Evolutionary conservation across 495 filamentous ascomycete genomes (phyloP), one percentile per base, ranked within the genome.

Genomic region (Lasiosphaeria miniovina): DNA sequence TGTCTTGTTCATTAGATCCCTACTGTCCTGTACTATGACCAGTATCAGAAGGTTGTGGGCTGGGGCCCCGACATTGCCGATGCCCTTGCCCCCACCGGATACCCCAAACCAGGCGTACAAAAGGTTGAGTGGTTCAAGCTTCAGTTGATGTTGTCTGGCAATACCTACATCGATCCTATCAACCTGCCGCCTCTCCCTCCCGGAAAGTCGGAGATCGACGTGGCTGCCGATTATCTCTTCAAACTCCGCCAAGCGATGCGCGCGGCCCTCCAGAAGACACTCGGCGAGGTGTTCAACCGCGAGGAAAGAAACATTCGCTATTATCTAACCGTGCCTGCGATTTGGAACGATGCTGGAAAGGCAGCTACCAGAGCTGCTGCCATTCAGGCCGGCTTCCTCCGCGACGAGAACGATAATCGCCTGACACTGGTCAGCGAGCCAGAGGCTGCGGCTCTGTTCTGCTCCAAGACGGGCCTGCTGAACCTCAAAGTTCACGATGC

Each of bases 121-220:
- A 90, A 89, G 74, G 86, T 90, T 7, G 87, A 90, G 65, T 90
- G 87, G 87, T 89, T 90, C 78, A 90, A 90, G 76, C 80, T 89
- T 31, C 87, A 90, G 75, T 78, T 90, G 49, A 90, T 90, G 87
- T 74, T 90, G 55, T 88, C 86, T 24, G 87, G 87, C 58, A 90
- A 90, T 76, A 90, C 87, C 5, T 90, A 90, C 68, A 90, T 90
- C 65, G 87, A 90, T 64, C 87, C 87, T 54, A 90, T 90, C 73
- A 90, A 90, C 79, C 79, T 90, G 57, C 87, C 87, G 12, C 87
- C 87, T 38, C 83, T 90, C 52, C 87, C 87, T 15, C 87, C 87
- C 15, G 87, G 87, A 75, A 90, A 89, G 77, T 88, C 86, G 12
- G 86, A 89, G 69, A 88, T 90, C 70, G 87, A 90, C 71, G 87